Conservation (phyloP, 2,329 filamentous ascomycete genomes). For the Colletotrichum somersetense region DNA sequence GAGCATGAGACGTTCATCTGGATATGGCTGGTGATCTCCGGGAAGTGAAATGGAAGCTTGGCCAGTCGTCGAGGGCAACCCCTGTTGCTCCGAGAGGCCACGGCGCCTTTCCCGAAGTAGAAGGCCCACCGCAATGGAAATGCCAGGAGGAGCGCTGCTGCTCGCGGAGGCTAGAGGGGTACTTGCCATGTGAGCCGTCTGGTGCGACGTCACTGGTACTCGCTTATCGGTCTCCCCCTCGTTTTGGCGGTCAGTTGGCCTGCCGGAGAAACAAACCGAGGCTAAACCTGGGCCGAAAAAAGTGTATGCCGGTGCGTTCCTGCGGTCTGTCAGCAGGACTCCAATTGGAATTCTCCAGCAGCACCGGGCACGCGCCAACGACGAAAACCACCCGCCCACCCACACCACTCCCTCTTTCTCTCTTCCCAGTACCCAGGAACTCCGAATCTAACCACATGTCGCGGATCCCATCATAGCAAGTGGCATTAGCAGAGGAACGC, state of each 20-base stretch:
- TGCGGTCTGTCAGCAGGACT: conserved; percentile 39
- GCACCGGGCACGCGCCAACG: conserved; percentile 15
- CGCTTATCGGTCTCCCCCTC: conserved; percentile 26
- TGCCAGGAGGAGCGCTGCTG: background rate
- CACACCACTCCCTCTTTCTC: conserved; percentile 21
- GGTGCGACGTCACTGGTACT: conserved; percentile 33
- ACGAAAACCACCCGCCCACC: background rate
- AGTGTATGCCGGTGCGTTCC: conserved; percentile 34
- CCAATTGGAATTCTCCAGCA: conserved; percentile 34
- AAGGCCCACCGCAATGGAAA: conserved; percentile 27
- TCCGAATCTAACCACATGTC: conserved; percentile 42
- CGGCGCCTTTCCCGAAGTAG: conserved; percentile 33
- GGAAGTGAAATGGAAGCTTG: conserved; percentile 39
- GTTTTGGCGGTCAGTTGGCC: conserved; percentile 20
- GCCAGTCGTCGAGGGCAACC: conserved; percentile 42
- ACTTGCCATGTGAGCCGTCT: conserved; percentile 31
- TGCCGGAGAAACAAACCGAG: conserved; percentile 39
- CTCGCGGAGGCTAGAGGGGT: conserved; percentile 37
- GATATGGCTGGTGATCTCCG: conserved; percentile 40
- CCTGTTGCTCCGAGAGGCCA: conserved; percentile 34
- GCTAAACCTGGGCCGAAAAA: conserved; percentile 41
- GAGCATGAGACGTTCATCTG: conserved; percentile 38
- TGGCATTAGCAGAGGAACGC: conserved; percentile 42
- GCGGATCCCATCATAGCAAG: conserved; percentile 27
- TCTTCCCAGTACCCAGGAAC: conserved; percentile 22